Percentiles rank a stretch among this genome's conserved stretches.
Conservation (phyloP, 1,284 basidiomycete genomes). For the Cutaneotrichosporon cavernicola region DNA sequence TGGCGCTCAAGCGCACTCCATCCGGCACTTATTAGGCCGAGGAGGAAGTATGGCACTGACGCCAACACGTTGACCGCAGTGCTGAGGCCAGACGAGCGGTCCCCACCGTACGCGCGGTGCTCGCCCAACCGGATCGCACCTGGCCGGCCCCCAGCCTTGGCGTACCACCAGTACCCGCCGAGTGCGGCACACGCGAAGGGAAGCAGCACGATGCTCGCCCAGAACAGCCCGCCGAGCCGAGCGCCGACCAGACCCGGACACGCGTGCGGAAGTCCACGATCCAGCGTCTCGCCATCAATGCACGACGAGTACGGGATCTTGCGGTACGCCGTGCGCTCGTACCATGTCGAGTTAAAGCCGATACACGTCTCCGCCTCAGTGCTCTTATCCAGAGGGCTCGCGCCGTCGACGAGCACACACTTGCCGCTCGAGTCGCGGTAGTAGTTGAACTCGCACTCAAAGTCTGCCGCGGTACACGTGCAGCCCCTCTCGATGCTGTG, state of each 20-base stretch:
- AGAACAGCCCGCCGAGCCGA: constrained; percentile 72
- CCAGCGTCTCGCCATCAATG: constrained; percentile 68
- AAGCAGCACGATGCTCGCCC: constrained; percentile 67
- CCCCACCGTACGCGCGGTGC: constrained; percentile 55
- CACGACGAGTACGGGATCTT: constrained; percentile 84
- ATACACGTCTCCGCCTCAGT: constrained; percentile 62
- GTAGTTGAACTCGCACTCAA: constrained; percentile 95
- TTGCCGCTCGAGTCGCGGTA: constrained; percentile 65
- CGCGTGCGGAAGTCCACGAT: constrained; percentile 67
- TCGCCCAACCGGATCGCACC: constrained; percentile 67
- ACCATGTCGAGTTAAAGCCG: constrained; percentile 73
- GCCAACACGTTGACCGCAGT: constrained; percentile 67
- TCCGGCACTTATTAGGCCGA: constrained; percentile 71
- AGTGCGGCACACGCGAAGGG: constrained; percentile 72
- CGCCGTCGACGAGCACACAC: constrained; percentile 73
- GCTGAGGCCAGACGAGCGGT: constrained; percentile 12
- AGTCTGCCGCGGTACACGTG: constrained; percentile 69
- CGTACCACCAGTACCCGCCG: constrained; percentile 75
- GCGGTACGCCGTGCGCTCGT: constrained; percentile 83
- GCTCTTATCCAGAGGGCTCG: constrained; percentile 55
- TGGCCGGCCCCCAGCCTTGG: constrained; percentile 60
- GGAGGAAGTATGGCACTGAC: constrained; percentile 79
- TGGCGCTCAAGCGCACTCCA: constrained; percentile 58
- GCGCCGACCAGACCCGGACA: constrained; percentile 68
- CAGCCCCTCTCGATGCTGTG: constrained; percentile 67